phyloP scores from a whole-genome alignment of 306 rosid species.

The Astragalus membranaceus region DNA sequence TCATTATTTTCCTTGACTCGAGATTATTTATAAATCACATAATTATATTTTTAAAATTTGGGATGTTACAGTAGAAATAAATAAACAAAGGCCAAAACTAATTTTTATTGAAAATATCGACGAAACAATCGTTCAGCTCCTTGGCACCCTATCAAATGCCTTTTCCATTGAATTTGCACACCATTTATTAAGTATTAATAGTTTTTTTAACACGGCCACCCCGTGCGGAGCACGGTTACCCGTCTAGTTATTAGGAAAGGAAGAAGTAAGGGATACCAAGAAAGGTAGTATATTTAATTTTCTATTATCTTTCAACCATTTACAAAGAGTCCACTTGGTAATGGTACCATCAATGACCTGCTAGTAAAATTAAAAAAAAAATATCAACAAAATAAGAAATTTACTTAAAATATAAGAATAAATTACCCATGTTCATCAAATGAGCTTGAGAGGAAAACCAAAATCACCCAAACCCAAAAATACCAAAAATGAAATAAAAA shows the following conservation, averaged over 20 bases:
- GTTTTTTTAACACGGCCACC: no score
- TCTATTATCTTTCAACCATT: slow-evolving; percentile 34
- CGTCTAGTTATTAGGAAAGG: neutral
- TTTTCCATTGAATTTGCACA: no score
- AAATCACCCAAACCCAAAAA: slow-evolving; percentile 47
- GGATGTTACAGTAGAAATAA: no score
- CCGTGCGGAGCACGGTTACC: no score
- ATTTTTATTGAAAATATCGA: no score
- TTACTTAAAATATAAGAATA: slow-evolving; percentile 21
- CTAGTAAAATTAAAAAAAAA: slow-evolving; percentile 17
- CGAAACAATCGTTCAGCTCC: no score
- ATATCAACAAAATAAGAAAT: slow-evolving; percentile 21
- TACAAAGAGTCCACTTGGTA: slow-evolving; percentile 33
- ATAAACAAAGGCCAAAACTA: no score
- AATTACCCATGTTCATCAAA: slow-evolving; percentile 33
- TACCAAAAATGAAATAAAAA: neutral
- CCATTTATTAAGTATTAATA: no score
- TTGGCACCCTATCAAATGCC: no score
- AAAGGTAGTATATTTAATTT: slow-evolving; percentile 30
- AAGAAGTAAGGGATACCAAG: slow-evolving; percentile 11
- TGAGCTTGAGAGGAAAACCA: slow-evolving; percentile 29
- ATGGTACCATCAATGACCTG: slow-evolving; percentile 33
- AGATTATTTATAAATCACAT: no score
- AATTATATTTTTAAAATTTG: no score
- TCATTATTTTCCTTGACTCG: no score